phyloP scores from a whole-genome alignment of 352 stramenopile genomes.

The Phytophthora niederhauseri region DNA sequence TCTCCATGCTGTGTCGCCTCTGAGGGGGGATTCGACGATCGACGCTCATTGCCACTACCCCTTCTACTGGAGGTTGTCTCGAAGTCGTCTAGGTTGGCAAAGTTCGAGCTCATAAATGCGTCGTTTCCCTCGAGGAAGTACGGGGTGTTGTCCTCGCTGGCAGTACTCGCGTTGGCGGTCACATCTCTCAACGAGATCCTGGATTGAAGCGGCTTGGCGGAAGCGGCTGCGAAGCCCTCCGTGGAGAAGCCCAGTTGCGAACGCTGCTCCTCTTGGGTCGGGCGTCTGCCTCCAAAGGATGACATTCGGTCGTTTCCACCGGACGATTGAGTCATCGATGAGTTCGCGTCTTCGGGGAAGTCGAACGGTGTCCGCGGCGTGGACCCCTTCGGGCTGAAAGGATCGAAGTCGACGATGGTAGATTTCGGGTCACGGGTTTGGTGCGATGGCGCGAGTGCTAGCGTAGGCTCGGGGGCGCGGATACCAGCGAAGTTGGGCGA shows the following conservation, averaged over 20 bases:
- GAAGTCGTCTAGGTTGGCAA: constrained; percentile 72
- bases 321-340: constrained; percentile 9
- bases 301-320: constrained; percentile 51
- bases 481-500: constrained; percentile 26
- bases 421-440: constrained; percentile 42
- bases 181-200: constrained; percentile 59
- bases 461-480: constrained; percentile 38
- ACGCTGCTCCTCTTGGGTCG: constrained; percentile 70
- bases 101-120: constrained; percentile 64
- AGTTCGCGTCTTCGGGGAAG: constrained; percentile 34
- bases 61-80: constrained; percentile 18
- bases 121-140: constrained; percentile 73
- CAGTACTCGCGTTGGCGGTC: constrained; percentile 17
- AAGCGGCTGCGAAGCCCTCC: constrained; percentile 45
- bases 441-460: constrained; percentile 28
- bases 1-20: constrained; percentile 19
- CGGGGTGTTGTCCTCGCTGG: constrained; percentile 45
- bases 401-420: constrained; percentile 76
- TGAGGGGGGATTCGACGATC: constrained; percentile 24
- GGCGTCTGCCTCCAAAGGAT: constrained; percentile 45
- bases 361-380: constrained; percentile 59
- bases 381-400: constrained; percentile 63
- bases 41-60: constrained; percentile 15
- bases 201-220: constrained; percentile 13
- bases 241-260: constrained; percentile 63